Percentiles rank a stretch among this genome's conserved stretches.
These are phyloP conservation scores for Curvularia lunata DNA, from an alignment of 2,329 filamentous ascomycete species.

Conservation along the genomic window DNA sequence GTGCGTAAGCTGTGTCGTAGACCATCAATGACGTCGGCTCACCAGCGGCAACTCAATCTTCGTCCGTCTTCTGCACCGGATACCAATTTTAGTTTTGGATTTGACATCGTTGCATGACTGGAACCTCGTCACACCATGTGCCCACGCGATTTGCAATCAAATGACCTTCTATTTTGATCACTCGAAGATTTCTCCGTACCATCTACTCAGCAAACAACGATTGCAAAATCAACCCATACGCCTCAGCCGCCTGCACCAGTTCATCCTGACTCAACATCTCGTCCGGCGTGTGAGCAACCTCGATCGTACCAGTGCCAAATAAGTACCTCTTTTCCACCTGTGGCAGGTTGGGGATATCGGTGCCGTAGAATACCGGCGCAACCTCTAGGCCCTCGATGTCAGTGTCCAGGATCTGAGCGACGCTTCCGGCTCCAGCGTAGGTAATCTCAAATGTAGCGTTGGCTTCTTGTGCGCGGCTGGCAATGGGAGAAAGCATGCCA, in stretches of 20 bases:
- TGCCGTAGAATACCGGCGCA: slow-evolving; percentile 35
- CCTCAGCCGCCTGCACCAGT: slow-evolving; percentile 31
- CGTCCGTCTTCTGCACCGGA: too few relatives aligned
- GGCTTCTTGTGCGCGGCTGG: slow-evolving; percentile 19
- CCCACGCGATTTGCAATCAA: too few relatives aligned
- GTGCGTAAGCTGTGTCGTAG: too few relatives aligned
- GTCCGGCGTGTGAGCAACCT: slow-evolving; percentile 32
- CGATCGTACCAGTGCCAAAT: slow-evolving; percentile 30
- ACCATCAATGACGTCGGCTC: neutral
- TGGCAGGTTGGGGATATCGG: slow-evolving; percentile 32
- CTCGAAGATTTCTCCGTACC: neutral
- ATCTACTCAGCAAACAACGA: slow-evolving; percentile 24
- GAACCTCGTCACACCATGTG: too few relatives aligned
- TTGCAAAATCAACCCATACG: slow-evolving; percentile 30
- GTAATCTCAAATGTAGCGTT: slow-evolving; percentile 25
- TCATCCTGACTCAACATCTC: slow-evolving; percentile 31
- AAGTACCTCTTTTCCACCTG: slow-evolving; percentile 34
- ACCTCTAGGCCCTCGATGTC: slow-evolving; percentile 31
- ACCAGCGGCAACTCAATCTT: neutral
- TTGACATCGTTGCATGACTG: too few relatives aligned
- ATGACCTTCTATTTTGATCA: neutral
- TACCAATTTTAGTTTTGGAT: too few relatives aligned
- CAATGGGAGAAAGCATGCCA: slow-evolving; percentile 25
- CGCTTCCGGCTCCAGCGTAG: slow-evolving; percentile 16
- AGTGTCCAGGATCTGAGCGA: slow-evolving; percentile 29